Base-by-base conservation (phyloP, 257 asterid species). In the Plantago ovata region DNA sequence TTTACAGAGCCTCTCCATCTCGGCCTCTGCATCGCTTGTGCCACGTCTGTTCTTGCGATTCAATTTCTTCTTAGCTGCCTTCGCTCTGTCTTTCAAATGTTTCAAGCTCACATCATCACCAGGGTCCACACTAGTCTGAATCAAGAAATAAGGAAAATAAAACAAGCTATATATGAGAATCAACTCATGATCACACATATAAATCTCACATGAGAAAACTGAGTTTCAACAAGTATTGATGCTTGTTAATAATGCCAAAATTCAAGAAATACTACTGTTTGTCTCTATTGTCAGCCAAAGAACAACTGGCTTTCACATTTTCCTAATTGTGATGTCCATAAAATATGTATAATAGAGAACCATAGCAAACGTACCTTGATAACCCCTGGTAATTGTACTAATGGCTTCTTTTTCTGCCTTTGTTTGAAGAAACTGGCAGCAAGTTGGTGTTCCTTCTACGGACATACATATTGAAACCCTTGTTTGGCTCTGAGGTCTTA, bases 51-150 rank as follows among this genome's bases (percentile, higher is more conserved):
- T 75, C 71, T 77, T 72, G 67, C 59, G 28, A 21, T 36, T 71
- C 69, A 63, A 22, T 69, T 73, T 75, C 79, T 71, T 84, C 75
- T 76, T 87, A 38, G 72, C 76, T 70, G 74, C 77, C 65, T 81
- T 87, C 24, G 87, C 88, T 61, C 71, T 84, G 62, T 87, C 94
- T 77, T 79, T 68, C 50, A 81, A 53, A 53, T 77, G 85, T 70
- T 81, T 90, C 41, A 83, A 81, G 80, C 94, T 81, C 69, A 81
- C 82, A 58, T 87, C 91, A 58, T 87, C 98, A 5, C 79, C 92
- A 52, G 62, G 67, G 64, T 87, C 96, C 52, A 60, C 62, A 3
- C 48, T 62, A 52, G 62, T 54, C 96, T 91, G 88, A 49, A 50
- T 32, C 56, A 50, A 50, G 38, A 21, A 50, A 21, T 12, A 50